Conservation (phyloP, 2,329 filamentous ascomycete species). For the Rachicladosporium sp. region DNA sequence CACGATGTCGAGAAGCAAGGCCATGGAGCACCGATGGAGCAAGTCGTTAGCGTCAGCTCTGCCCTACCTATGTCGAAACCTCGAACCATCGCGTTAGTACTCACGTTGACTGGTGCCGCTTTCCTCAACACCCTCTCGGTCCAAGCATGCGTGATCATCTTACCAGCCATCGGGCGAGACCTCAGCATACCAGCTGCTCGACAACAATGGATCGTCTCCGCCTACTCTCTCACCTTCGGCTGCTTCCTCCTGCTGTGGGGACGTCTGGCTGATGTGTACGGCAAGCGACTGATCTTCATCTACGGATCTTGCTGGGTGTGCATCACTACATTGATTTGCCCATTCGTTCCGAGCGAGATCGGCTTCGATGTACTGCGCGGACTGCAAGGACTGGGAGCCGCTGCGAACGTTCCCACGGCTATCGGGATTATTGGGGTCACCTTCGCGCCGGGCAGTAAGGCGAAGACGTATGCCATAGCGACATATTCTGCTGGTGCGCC, state of each 20-base stretch:
- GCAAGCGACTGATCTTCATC: constrained; percentile 53
- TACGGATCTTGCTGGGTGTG: constrained; percentile 53
- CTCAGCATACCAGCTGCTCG: constrained; percentile 21
- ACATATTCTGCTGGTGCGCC: constrained; percentile 53
- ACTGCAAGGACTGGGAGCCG: constrained; percentile 55
- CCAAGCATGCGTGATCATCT: constrained; percentile 23
- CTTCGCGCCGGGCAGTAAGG: constrained; percentile 49
- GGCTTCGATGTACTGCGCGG: constrained; percentile 55
- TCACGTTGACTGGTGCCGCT: constrained; percentile 19
- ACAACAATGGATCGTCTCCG: constrained; percentile 49
- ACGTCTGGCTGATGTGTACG: constrained; percentile 53
- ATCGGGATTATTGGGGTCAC: constrained; percentile 58
- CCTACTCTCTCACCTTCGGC: constrained; percentile 53
- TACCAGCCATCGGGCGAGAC: constrained; percentile 21
- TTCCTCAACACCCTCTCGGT: constrained; percentile 22
- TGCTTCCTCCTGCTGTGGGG: constrained; percentile 59
- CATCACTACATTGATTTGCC: constrained; percentile 44
- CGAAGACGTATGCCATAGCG: constrained; percentile 60
- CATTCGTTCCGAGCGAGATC: constrained; percentile 55
- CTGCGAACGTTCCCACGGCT: constrained; percentile 58
- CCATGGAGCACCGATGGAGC: constrained; percentile 3
- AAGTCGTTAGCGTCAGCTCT: constrained; percentile 7
- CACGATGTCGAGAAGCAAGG: not conserved
- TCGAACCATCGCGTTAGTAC: constrained; percentile 18
- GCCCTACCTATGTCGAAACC: constrained; percentile 15